phyloP scores from a whole-genome alignment of 805 yeast genomes.

The Clavispora santaluciae region DNA sequence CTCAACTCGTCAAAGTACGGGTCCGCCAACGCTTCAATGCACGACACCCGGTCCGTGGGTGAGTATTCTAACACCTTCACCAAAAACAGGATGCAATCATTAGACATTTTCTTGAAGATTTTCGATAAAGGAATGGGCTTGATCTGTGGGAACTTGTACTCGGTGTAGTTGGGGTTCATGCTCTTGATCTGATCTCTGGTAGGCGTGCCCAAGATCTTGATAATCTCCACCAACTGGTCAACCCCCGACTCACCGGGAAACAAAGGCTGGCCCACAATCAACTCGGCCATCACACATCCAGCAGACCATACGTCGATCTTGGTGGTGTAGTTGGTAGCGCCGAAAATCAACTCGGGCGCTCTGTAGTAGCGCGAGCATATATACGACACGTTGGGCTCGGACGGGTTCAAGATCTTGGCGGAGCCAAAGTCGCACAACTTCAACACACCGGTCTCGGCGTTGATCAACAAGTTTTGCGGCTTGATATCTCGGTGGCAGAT shows the following conservation, averaged over 20 bases:
- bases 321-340: slow-evolving; percentile 93
- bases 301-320: slow-evolving; percentile 97
- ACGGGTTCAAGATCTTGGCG: slow-evolving; percentile 84
- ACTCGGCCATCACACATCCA: slow-evolving; percentile 97
- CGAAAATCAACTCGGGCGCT: slow-evolving; percentile 96
- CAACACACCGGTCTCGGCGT: slow-evolving; percentile 77
- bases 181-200: slow-evolving; percentile 83
- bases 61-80: slow-evolving; percentile 59
- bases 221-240: slow-evolving; percentile 94
- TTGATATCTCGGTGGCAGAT: slow-evolving; percentile 93
- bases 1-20: slow-evolving; percentile 54
- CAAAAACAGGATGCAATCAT: slow-evolving; percentile 53
- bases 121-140: slow-evolving; percentile 70
- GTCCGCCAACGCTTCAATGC: slow-evolving; percentile 49
- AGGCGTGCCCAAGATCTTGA: slow-evolving; percentile 94
- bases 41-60: slow-evolving; percentile 59
- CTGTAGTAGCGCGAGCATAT: slow-evolving; percentile 95
- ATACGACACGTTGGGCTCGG: slow-evolving; percentile 92
- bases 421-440: slow-evolving; percentile 96
- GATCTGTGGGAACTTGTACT: slow-evolving; percentile 89
- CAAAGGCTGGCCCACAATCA: slow-evolving; percentile 90
- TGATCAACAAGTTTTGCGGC: slow-evolving; percentile 83
- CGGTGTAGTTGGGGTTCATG: slow-evolving; percentile 97
- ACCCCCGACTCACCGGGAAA: slow-evolving; percentile 98
- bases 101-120: slow-evolving; percentile 55